These are phyloP conservation scores for Xylaria polymorpha DNA, from an alignment of 2,329 filamentous ascomycete genomes.

Conservation along the genomic window DNA sequence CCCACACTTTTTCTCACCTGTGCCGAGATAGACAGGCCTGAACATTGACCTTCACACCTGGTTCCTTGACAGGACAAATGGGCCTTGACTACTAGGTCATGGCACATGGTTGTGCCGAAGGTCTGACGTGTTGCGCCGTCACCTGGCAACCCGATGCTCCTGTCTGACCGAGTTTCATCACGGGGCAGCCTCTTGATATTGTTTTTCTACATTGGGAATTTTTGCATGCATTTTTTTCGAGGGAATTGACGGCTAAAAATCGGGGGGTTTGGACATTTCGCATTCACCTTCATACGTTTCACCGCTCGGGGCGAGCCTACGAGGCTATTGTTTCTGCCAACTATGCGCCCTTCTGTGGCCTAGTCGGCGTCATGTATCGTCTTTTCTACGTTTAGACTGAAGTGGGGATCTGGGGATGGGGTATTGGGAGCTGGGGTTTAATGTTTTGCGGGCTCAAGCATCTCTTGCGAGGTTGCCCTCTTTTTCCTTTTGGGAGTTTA, in stretches of 20 bases:
- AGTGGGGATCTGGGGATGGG: constrained; percentile 25
- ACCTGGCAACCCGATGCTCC: background rate
- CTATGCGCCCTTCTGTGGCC: background rate
- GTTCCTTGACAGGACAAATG: background rate
- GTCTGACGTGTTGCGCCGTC: background rate
- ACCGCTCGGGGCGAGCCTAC: background rate
- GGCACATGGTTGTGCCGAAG: background rate
- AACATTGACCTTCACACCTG: background rate
- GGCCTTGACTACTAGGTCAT: background rate
- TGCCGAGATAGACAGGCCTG: background rate
- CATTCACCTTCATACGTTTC: constrained; percentile 7
- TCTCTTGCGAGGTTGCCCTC: constrained; percentile 25
- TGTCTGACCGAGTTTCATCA: background rate
- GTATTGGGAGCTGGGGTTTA: constrained; percentile 32
- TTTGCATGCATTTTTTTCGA: constrained; percentile 5
- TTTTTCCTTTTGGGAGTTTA: constrained; percentile 24
- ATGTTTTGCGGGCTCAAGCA: constrained; percentile 21
- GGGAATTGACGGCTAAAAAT: constrained; percentile 18
- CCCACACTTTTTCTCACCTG: background rate
- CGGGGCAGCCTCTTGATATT: background rate
- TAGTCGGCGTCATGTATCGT: constrained; percentile 9
- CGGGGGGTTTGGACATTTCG: constrained; percentile 8
- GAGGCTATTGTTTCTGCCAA: constrained; percentile 1
- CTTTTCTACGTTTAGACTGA: constrained; percentile 37
- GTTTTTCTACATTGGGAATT: background rate